Evolutionary conservation across 164 flowering plant genomes (phyloP).

Genomic region (Macadamia integrifolia): DNA sequence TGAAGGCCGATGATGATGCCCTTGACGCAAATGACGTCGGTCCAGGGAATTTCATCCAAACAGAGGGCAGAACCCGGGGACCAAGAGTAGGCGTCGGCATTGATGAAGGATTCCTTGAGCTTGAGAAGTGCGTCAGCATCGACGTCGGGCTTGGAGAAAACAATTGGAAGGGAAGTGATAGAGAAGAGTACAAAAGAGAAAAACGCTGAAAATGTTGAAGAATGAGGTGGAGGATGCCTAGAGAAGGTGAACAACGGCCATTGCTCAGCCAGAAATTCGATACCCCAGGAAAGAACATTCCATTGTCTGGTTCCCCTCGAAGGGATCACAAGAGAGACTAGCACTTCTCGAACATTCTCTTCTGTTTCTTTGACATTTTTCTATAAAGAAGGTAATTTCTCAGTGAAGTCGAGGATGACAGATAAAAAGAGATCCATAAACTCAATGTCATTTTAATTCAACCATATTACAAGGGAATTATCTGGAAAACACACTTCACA

Average conservation of each 20-base stretch:
- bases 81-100: slow-evolving; percentile 38
- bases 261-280: slow-evolving; percentile 26
- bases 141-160: slow-evolving; percentile 29
- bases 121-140: slow-evolving; percentile 43
- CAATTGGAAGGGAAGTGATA: slow-evolving; percentile 4
- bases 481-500: too few species aligned
- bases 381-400: too few species aligned
- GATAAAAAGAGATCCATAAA: too few species aligned
- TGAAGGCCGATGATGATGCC: slow-evolving; percentile 43
- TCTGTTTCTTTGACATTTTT: too few species aligned
- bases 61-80: slow-evolving; percentile 36
- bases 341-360: too few species aligned
- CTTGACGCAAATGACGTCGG: slow-evolving; percentile 46
- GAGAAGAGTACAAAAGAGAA: slow-evolving; percentile 7
- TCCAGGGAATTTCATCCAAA: slow-evolving; percentile 27
- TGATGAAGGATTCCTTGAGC: slow-evolving; percentile 44
- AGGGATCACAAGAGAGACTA: too few species aligned
- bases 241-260: slow-evolving; percentile 52
- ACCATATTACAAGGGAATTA: too few species aligned
- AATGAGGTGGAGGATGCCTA: not conserved
- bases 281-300: slow-evolving; percentile 24
- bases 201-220: too few species aligned
- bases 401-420: too few species aligned
- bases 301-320: slow-evolving; percentile 21
- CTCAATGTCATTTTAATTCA: too few species aligned